phyloP scores from a whole-genome alignment of 495 filamentous ascomycete species.

The Penicillium maclennaniae region DNA sequence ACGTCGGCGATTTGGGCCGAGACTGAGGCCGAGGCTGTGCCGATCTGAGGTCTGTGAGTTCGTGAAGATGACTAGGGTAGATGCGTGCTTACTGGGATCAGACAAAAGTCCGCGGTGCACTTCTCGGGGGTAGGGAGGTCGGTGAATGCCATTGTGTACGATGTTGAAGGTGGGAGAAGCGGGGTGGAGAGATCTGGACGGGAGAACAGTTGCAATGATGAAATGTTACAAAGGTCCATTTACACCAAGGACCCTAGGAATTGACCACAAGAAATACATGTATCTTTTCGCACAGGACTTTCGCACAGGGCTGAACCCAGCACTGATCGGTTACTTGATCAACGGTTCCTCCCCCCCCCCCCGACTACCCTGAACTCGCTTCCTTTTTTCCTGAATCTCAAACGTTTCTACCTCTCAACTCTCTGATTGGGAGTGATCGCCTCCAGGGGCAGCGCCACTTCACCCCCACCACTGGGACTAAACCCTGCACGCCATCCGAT shows the following conservation, averaged over 20 bases:
- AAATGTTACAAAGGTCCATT: no score
- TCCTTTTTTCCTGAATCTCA: not conserved
- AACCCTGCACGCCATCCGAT: slow-evolving; percentile 29
- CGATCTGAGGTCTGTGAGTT: slow-evolving; percentile 52
- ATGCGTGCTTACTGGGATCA: slow-evolving; percentile 61
- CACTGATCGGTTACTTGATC: not conserved
- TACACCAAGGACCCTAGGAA: no score
- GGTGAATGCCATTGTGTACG: slow-evolving; percentile 12
- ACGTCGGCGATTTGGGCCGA: slow-evolving; percentile 84
- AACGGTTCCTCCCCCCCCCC: not conserved
- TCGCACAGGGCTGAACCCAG: slow-evolving; percentile 1
- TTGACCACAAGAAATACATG: not conserved
- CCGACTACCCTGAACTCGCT: not conserved
- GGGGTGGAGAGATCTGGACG: not conserved
- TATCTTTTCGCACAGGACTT: not conserved
- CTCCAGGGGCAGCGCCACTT: slow-evolving; percentile 26
- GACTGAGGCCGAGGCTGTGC: slow-evolving; percentile 77
- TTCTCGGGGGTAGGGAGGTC: slow-evolving; percentile 56
- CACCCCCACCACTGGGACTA: slow-evolving; percentile 15
- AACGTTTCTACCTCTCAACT: not conserved
- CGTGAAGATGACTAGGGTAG: slow-evolving; percentile 23
- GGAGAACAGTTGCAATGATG: not conserved
- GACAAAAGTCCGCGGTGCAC: slow-evolving; percentile 78
- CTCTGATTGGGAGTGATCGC: slow-evolving; percentile 3
- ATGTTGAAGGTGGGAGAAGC: slow-evolving; percentile 3